Base-by-base conservation (phyloP, 2,329 filamentous ascomycete species). In the Orbilia blumenaviensis region DNA sequence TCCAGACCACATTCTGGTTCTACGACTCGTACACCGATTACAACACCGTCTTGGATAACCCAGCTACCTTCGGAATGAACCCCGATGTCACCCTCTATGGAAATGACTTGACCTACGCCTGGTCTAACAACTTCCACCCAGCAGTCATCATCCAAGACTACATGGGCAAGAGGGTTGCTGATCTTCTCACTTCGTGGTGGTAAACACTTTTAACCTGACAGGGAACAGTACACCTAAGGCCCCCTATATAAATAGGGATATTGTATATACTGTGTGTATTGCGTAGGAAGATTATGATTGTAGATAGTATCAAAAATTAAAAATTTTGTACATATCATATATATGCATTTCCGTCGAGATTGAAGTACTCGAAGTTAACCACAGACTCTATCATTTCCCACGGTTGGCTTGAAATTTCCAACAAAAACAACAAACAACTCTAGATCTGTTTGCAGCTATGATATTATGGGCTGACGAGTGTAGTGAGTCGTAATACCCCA, bases 1-100 rank as follows among this genome's bases (percentile, higher is more conserved):
- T 36, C 23, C 46, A 76, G 72, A 76, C 72, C 8, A 76, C 72
- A 10, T 76, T 76, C 32, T 76, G 58, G 56, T 76, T 69, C 58
- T 68, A 76, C 32, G 72, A 76, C 29, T 64, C 64, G 3, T 58
- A 76, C 25, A 21, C 72, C 0, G 72, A 76, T 18, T 76, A 58
- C 41, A 69, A 50, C 38, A 58, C 48, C 48, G 72, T 76, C 42
- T 41, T 76, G 23, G 36, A 64, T 16, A 63, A 54, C 50, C 72
- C 72, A 52, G 7, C 56, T 23, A 5, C 41, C 8, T 76, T 64
- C 36, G 72, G 72, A 18, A 56, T 76, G 72, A 76, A 76, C 48
- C 56, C 72, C 7, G 58, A 76, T 38, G 29, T 76, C 32, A 60
- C 64, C 0, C 72, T 76, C 23, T 76, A 69, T 48, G 72, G 72